Evolutionary conservation across 2,329 filamentous ascomycete genomes (phyloP).

Genomic region (Colletotrichum spaethianum): DNA sequence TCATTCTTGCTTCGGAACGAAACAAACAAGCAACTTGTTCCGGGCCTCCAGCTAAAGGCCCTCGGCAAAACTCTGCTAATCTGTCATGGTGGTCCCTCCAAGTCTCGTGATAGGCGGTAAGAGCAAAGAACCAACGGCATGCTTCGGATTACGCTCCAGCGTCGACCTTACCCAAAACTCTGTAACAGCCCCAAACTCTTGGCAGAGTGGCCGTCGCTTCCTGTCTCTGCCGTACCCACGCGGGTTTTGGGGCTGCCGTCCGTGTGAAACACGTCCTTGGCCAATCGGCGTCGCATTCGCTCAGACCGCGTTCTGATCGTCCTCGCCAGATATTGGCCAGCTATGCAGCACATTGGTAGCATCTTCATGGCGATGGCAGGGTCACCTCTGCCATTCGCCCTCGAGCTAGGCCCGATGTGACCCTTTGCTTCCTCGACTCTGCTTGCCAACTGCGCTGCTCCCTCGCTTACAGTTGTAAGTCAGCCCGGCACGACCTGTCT

Average conservation of each 20-base stretch:
- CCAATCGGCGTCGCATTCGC: slow-evolving; percentile 22
- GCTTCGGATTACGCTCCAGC: slow-evolving; percentile 23
- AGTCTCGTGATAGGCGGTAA: background rate
- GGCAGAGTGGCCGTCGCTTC: slow-evolving; percentile 22
- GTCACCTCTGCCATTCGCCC: slow-evolving; percentile 14
- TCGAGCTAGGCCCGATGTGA: slow-evolving; percentile 5
- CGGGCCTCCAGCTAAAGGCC: slow-evolving; percentile 19
- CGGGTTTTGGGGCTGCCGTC: slow-evolving; percentile 32
- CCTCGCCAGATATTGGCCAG: slow-evolving; percentile 5
- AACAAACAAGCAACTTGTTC: slow-evolving; percentile 36
- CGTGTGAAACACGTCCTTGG: slow-evolving; percentile 23
- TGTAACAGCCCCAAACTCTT: slow-evolving; percentile 41
- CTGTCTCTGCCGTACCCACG: slow-evolving; percentile 24
- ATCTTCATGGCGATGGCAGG: slow-evolving; percentile 15
- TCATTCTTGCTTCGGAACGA: slow-evolving; percentile 31
- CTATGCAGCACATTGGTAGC: slow-evolving; percentile 27
- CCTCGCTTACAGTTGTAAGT: slow-evolving; percentile 36
- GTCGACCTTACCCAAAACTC: slow-evolving; percentile 20
- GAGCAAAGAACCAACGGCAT: slow-evolving; percentile 1
- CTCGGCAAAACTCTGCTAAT: slow-evolving; percentile 1
- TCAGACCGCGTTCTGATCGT: slow-evolving; percentile 32
- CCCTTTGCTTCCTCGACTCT: slow-evolving; percentile 30
- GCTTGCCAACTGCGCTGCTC: slow-evolving; percentile 24
- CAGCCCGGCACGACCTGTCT: slow-evolving; percentile 25
- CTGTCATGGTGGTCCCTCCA: background rate